Evolutionary conservation across 192 early-diverging fungal species (phyloP), one percentile per base, ranked within the genome.

Genomic region (Jimgerdemannia lactiflua): DNA sequence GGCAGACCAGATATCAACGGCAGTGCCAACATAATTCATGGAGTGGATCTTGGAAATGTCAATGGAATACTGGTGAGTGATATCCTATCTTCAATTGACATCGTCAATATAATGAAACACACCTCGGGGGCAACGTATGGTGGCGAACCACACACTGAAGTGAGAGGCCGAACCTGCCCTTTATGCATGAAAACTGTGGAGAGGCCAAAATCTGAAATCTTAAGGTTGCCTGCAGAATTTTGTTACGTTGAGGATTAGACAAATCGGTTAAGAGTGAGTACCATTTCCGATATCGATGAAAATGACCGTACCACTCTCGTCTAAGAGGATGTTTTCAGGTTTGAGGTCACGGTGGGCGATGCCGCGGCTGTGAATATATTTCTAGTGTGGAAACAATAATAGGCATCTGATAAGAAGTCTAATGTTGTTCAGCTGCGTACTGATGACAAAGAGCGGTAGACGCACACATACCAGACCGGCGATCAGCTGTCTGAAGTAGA

Each of bases 291-390:
- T 59, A 59, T 59, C 49, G 8, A 59, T 59, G 14, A 10, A 59
- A 10, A 59, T 29, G 29, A 29, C 29, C 29, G 29, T 59, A 59
- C 49, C 49, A 6, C 49, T 59, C 14, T 59, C 49, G 14, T 59
- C 49, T 14, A 94, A 93, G 10, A 94, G 82, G 65, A 96, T 86
- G 80, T 98, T 98, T 77, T 98, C 96, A 14, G 92, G 92, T 86
- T 98, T 98, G 74, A 98, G 95, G 80, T 98, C 96, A 65, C 86
- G 89, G 79, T 95, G 94, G 43, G 94, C 89, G n/a, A 95, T 88
- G 72, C 93, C 91, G 14, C 49, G 49, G 49, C 49, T 59, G 14
- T 59, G 49, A 59, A 59, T 59, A 14, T 59, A 59, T 14, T 59
- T 59, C 49, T 59, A 59, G 8, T 59, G 8, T 6, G 49, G 14